Base-by-base conservation (phyloP, 208 protist genomes). In the Acanthamoeba sp. region DNA sequence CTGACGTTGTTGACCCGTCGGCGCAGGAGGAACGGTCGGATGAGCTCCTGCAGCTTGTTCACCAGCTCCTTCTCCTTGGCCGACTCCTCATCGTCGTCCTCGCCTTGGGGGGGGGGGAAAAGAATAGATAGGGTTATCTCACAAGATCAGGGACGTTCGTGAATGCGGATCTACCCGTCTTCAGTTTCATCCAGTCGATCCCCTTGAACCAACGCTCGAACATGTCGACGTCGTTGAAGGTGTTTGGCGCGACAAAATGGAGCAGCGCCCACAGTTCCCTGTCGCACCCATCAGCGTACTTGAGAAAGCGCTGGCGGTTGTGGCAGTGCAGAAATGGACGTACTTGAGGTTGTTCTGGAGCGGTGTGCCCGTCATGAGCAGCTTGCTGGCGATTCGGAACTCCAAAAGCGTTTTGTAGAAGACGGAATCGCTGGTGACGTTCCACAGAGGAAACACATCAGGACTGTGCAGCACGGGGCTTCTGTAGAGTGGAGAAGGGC, bases 241-340 rank as follows among this genome's bases (percentile, higher is more conserved):
- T 87, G 59, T 95, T 95, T 1, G 97, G 97, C 93, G 98, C 98
- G 14, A 99, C 95, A 71, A 99, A 99, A 62, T 99, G 95, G 6
- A 99, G 91, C 16, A 99, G 78, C 45, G 89, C 95, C 97, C 97
- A 99, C 7, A 99, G 80, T 50, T 99, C 98, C 45, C 95, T 64
- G 71, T 0, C 7, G 32, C 45, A 48, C n/a, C 1, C 14, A 71
- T 0, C 1, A 14, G 5, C 0, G 22, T 20, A n/a, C n/a, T 20
- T 36, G 14, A 78, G 27, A 24, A 22, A 12, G 6, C 55, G 16
- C 55, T 62, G 55, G 45, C 45, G 10, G 12, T 9, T 14, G 0
- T 10, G 6, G 62, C 62, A 36, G 55, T 29, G 9, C 55, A 29
- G 1, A 29, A 9, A 16, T 32, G 16, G 29, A n/a, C 34, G 71